Evolutionary conservation across 805 yeast species (phyloP).

Genomic region (Yamadazyma ubonensis): DNA sequence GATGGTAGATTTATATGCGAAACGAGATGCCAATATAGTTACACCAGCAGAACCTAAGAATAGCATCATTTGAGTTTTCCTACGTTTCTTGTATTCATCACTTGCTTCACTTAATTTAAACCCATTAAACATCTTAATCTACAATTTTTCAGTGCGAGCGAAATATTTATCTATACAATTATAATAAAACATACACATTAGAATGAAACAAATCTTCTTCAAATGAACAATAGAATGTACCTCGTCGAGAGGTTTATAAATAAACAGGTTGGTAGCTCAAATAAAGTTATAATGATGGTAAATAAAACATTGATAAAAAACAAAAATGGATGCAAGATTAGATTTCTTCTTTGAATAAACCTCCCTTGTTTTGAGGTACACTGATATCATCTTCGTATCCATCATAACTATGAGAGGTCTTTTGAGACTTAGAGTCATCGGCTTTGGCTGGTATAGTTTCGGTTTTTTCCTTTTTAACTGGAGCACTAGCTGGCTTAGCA

Average conservation of each 20-base stretch:
- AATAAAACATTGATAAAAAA: background rate
- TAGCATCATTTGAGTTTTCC: conserved; percentile 68
- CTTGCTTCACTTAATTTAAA: conserved; percentile 37
- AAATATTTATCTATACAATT: conserved; percentile 8
- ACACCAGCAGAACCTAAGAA: conserved; percentile 72
- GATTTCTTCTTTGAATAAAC: conserved; percentile 44
- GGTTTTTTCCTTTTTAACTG: background rate
- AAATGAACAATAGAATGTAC: background rate
- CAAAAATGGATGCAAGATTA: conserved; percentile 13
- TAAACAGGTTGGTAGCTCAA: too few species aligned
- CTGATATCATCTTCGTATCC: conserved; percentile 30
- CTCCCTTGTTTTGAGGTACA: conserved; percentile 30
- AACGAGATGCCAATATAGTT: conserved; percentile 68
- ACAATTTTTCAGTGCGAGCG: conserved; percentile 10
- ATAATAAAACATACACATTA: conserved; percentile 10
- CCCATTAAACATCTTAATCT: conserved; percentile 18
- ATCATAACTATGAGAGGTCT: conserved; percentile 14
- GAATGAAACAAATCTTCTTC: conserved; percentile 11
- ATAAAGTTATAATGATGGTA: background rate
- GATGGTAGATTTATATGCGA: conserved; percentile 73
- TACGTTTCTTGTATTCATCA: conserved; percentile 55
- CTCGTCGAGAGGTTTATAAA: conserved; percentile 1
- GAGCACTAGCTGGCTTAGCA: conserved; percentile 1
- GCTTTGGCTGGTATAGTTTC: conserved; percentile 1
- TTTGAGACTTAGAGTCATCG: conserved; percentile 12